phyloP scores from a whole-genome alignment of 2,329 filamentous ascomycete species.

The Cordyceps farinosa region DNA sequence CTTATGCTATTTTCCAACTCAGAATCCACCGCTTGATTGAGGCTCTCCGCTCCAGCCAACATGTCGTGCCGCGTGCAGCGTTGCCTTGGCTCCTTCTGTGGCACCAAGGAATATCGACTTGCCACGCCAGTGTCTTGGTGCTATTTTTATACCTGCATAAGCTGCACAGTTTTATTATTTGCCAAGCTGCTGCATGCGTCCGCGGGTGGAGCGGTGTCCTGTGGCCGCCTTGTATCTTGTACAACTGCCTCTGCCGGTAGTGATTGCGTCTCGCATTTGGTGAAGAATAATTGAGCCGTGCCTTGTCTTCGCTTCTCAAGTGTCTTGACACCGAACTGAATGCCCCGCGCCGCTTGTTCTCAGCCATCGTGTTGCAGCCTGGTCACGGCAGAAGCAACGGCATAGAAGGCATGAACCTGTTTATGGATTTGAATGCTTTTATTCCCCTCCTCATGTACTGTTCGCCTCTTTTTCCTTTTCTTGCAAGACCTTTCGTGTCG shows the following conservation, averaged over 20 bases:
- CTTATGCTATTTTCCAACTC: neutral
- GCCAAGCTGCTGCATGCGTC: neutral
- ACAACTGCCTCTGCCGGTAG: neutral
- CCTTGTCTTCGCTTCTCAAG: neutral
- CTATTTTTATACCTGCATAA: conserved; percentile 13
- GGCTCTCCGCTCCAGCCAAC: neutral
- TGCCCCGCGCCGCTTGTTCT: neutral
- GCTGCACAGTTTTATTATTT: neutral
- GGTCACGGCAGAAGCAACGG: neutral
- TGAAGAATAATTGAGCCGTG: neutral
- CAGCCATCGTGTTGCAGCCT: neutral
- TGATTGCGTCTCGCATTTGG: neutral
- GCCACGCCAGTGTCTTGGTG: conserved; percentile 2
- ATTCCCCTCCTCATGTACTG: neutral
- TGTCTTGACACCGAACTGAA: neutral
- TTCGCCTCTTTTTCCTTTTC: neutral
- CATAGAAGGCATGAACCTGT: too few relatives aligned
- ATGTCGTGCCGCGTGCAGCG: neutral
- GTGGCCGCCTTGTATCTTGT: neutral
- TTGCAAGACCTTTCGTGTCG: too few relatives aligned
- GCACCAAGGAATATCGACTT: neutral
- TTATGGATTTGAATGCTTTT: too few relatives aligned
- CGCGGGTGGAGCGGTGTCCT: neutral
- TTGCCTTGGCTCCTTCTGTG: neutral
- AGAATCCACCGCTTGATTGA: neutral